Base-by-base conservation (phyloP, 2,329 filamentous ascomycete species). In the Fusarium sp. region DNA sequence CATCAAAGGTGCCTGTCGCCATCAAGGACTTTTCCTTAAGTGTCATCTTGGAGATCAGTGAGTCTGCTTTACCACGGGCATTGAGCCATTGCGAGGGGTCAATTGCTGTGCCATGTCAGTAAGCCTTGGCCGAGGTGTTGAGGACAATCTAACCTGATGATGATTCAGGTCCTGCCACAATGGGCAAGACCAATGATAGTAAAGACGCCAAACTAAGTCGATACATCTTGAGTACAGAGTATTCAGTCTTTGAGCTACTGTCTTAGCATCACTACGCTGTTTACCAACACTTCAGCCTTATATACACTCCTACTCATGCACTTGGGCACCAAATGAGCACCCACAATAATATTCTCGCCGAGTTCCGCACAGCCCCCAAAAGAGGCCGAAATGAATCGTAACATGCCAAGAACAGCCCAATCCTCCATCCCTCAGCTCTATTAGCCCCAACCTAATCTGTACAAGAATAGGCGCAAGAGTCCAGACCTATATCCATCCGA, bases 1-100 rank as follows among this genome's bases (percentile, higher is more conserved):
- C 46, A 13, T 80, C 80, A 15, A 80, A 75, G 28, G 77, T 67
- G 1, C 81, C 81, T 18, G 81, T 82, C 12, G 80, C 79, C 77
- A 81, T 79, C 25, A 76, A 66, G 32, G 79, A 70, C 72, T 81
- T 81, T 54, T 81, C 80, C 30, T 77, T 73, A 2, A 78, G 44
- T 4, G 79, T 81, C 49, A 81, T 58, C 56, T 80, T 54, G 11
- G 71, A 52, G 28, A 81, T 59, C 11, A 49, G 12, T 4, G 25
- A 32, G 11, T 50, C 33, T 21, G 56, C 33, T 4, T 50, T 47
- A 19, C 18, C 32, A 11, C 43, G 56, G 15, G 56, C 33, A 9
- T 21, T 23, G 8, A 59, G 32, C 56, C 56, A 59, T 50, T 38
- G 43, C 12, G 43, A 35, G 16, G 9, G 28, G 4, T 40, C 6